A percentile compares a stretch with the other conserved stretches of the same genome.
phyloP scores from a whole-genome alignment of 768 basidiomycete genomes.

The Leccinum disarticulatum region DNA sequence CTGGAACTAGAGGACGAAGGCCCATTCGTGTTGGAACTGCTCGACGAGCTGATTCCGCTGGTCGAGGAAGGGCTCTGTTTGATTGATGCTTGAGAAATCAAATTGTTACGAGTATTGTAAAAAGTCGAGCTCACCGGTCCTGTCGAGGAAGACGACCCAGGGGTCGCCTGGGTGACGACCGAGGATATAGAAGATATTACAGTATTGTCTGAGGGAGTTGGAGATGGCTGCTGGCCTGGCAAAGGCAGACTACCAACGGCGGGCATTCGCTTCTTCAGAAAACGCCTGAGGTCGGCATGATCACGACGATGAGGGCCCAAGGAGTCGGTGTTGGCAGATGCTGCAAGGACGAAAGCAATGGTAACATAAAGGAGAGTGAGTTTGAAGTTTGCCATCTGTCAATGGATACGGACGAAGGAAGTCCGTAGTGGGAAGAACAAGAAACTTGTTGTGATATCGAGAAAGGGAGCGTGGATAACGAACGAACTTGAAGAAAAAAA shows the following conservation, averaged over 20 bases:
- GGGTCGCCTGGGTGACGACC: conserved; percentile 12
- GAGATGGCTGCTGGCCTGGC: conserved; percentile 15
- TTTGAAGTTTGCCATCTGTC: conserved; percentile 50
- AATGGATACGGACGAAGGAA: conserved; percentile 10
- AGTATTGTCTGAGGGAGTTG: conserved; percentile 7
- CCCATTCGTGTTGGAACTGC: conserved; percentile 9
- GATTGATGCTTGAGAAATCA: conserved; percentile 4
- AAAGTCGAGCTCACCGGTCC: conserved; percentile 21
- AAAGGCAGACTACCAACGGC: neutral
- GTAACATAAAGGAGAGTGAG: conserved; percentile 66
- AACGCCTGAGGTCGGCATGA: conserved; percentile 59
- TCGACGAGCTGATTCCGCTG: conserved; percentile 3
- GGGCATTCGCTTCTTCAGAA: conserved; percentile 65
- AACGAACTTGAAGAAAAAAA: conserved; percentile 13
- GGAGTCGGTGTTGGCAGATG: conserved; percentile 48
- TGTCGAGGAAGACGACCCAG: conserved; percentile 15
- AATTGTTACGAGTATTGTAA: neutral
- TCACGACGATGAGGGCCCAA: conserved; percentile 47
- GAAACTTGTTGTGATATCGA: neutral
- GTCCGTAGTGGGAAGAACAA: neutral
- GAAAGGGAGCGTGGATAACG: conserved; percentile 17
- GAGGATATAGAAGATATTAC: neutral
- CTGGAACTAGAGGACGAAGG: conserved; percentile 20
- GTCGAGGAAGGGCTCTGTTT: conserved; percentile 17
- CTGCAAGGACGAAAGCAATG: conserved; percentile 49